Conservation (phyloP, 345 rosid genomes). For the Raphanus raphanistrum region DNA sequence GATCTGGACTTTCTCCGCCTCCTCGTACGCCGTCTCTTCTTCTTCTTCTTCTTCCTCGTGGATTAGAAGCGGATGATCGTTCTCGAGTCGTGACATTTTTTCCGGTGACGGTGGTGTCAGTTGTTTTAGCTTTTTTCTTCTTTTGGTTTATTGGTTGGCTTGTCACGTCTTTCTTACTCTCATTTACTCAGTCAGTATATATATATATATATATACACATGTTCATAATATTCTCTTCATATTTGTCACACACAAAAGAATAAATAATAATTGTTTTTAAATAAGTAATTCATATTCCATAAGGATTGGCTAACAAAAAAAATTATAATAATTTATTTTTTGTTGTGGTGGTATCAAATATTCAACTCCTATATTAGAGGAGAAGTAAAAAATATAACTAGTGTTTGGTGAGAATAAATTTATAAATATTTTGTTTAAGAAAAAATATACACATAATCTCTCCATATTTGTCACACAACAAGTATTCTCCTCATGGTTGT, state of each 20-base stretch:
- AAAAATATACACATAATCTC: not conserved
- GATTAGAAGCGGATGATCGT: constrained; percentile 20
- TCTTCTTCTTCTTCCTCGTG: constrained; percentile 17
- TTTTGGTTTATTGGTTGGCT: not conserved
- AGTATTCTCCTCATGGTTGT: not conserved
- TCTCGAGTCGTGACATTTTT: constrained; percentile 25
- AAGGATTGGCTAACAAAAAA: no score
- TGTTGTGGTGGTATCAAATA: no score
- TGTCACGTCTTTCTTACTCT: constrained; percentile 9
- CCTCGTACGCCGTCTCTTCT: constrained; percentile 66
- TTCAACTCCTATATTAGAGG: no score
- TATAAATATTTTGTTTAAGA: no score
- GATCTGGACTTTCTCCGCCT: constrained; percentile 74
- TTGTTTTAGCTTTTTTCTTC: not conserved
- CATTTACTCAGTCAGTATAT: not conserved
- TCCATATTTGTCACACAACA: not conserved
- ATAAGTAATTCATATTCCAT: not conserved
- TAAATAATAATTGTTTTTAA: not conserved
- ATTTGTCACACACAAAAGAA: not conserved
- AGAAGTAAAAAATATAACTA: no score
- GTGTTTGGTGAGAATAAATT: no score
- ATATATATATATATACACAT: not conserved
- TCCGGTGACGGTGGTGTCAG: constrained; percentile 8
- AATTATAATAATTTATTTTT: no score
- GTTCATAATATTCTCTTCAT: constrained; percentile 9